Evolutionary conservation across 257 asterid species (phyloP), one percentile per base, ranked within the genome.

Genomic region (Petunia secreta): DNA sequence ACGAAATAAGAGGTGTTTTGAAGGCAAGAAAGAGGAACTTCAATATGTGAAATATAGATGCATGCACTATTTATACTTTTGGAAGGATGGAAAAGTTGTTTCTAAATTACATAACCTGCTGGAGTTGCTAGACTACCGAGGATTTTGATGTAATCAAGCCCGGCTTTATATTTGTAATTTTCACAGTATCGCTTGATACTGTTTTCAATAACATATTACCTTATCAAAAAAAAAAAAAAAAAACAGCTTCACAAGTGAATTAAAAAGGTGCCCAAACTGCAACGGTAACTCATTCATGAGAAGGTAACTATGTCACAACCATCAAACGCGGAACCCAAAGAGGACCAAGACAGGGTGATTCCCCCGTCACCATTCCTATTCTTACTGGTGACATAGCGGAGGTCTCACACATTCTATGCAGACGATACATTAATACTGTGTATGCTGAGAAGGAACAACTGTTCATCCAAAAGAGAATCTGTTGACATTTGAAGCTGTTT

Each of bases 371-470:
- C 38, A 15, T 67, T 41, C 6, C 38, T 7, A 41, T 3, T 25
- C 25, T 65, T 65, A 65, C 52, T 65, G 74, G 74, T 65, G 74
- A 67, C 38, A 43, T 2, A 1, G 41, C 43, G 43, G 54, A 67
- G 54, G 55, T 67, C 43, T 67, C 75, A 67, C 75, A 67, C 40
- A 5, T 3, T 41, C 41, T 67, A 41, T 7, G 75, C 75, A 41
- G 54, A 67, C 43, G 75, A 67, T 67, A n/a, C 55, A n/a, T 67
- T 15, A 41, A 67, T 67, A 67, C 7, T n/a, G 38, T 67, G 38
- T 15, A 43, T 67, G 75, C 55, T 7, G 54, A 67, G 15, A 66
- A 66, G 75, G 38, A 41, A 66, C 75, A 66, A 41, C 75, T 66
- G 41, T 14, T 40, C 54, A 41, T 41, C 54, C n/a, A 41, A n/a